Percentiles rank a stretch among this genome's conserved stretches.
Evolutionary conservation across 2,329 filamentous ascomycete species (phyloP).

Genomic region (Xylariales sp.): DNA sequence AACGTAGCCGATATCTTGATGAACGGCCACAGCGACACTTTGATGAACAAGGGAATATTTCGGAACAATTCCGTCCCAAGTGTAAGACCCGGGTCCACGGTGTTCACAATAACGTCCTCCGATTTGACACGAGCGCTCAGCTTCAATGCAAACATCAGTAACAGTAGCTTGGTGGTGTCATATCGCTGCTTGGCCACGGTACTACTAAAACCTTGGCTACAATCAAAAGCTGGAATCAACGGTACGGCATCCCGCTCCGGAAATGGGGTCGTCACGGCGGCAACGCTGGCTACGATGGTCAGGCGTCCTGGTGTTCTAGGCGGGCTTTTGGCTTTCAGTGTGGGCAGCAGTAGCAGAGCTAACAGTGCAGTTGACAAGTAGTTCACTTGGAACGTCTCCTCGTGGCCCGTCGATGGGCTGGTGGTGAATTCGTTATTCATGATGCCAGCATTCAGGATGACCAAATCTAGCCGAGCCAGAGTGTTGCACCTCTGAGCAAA

Average conservation of each 20-base stretch:
- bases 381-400: conserved; percentile 3
- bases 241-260: conserved; percentile 7
- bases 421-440: background rate
- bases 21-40: background rate
- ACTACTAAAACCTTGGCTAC: conserved; percentile 8
- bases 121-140: background rate
- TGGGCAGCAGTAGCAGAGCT: background rate
- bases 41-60: background rate
- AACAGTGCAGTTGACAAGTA: conserved; percentile 2
- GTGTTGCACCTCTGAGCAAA: conserved; percentile 6
- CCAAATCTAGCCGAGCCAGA: conserved; percentile 8
- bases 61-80: background rate
- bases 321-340: conserved; percentile 4
- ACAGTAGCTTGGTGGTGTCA: conserved; percentile 4
- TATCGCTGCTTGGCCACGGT: conserved; percentile 2
- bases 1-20: background rate
- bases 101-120: conserved; percentile 11
- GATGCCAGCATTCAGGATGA: conserved; percentile 10
- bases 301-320: conserved; percentile 5
- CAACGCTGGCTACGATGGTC: conserved; percentile 5
- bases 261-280: conserved; percentile 11
- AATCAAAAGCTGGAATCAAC: conserved; percentile 3
- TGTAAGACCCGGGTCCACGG: background rate
- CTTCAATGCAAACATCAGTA: conserved; percentile 11
- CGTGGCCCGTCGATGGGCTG: background rate